Conservation (phyloP, 1,284 basidiomycete genomes). For the Pseudozyma hubeiensis region DNA sequence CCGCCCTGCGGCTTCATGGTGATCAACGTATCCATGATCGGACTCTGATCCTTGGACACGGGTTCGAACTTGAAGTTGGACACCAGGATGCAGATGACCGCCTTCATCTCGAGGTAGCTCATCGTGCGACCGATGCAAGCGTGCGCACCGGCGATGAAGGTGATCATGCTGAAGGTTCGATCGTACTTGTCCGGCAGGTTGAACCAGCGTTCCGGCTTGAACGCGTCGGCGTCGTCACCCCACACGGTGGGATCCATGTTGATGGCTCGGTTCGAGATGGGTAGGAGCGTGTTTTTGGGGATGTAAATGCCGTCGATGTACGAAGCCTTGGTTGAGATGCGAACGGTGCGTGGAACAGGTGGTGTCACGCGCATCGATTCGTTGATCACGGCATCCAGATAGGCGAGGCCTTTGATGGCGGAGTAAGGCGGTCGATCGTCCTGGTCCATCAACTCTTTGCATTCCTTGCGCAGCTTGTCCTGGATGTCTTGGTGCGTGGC, state of each 20-base stretch:
- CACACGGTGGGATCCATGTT: slow-evolving; percentile 53
- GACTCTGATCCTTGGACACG: slow-evolving; percentile 29
- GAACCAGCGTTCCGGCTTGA: slow-evolving; percentile 59
- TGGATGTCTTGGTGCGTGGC: slow-evolving; percentile 74
- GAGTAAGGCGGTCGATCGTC: slow-evolving; percentile 69
- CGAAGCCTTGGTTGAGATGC: slow-evolving; percentile 34
- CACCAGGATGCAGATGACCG: slow-evolving; percentile 49
- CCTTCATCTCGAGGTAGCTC: slow-evolving; percentile 59
- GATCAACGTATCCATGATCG: slow-evolving; percentile 49
- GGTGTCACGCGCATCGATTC: slow-evolving; percentile 58
- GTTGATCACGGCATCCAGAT: slow-evolving; percentile 78
- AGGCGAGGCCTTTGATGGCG: slow-evolving; percentile 77
- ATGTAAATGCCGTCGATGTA: slow-evolving; percentile 55
- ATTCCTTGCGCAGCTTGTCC: slow-evolving; percentile 74
- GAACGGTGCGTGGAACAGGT: slow-evolving; percentile 51
- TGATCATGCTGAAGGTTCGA: slow-evolving; percentile 48
- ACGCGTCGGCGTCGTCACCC: slow-evolving; percentile 54
- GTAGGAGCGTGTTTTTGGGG: slow-evolving; percentile 49
- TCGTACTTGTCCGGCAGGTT: slow-evolving; percentile 58
- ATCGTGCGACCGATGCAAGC: slow-evolving; percentile 59
- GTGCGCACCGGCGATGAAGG: slow-evolving; percentile 60
- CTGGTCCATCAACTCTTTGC: slow-evolving; percentile 65
- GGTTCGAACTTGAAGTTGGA: slow-evolving; percentile 55
- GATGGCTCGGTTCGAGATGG: slow-evolving; percentile 50
- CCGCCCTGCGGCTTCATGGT: slow-evolving; percentile 59